Conservation (phyloP, 2,329 filamentous ascomycete species). For the Colletotrichum agaves region DNA sequence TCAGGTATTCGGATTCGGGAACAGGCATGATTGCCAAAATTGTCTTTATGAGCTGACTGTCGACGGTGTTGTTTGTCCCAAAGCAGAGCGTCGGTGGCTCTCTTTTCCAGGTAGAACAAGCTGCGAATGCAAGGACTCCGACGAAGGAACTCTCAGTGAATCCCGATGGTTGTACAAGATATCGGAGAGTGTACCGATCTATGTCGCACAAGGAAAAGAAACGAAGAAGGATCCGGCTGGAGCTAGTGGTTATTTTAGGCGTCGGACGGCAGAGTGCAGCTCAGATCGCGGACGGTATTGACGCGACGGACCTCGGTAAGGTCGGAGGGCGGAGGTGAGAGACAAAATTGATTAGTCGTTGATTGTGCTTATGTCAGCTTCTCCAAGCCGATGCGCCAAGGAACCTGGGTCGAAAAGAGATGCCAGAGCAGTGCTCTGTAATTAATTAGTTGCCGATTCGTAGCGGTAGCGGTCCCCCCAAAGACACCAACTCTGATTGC, state of each 20-base stretch:
- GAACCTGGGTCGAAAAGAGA: background rate
- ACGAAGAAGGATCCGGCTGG: background rate
- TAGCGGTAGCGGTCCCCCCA: too few relatives aligned
- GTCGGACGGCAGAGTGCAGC: slow-evolving; percentile 12
- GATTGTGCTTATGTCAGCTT: slow-evolving; percentile 22
- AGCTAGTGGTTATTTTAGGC: slow-evolving; percentile 7
- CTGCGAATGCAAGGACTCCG: background rate
- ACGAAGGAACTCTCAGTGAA: background rate
- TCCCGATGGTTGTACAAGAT: slow-evolving; percentile 3
- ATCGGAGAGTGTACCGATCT: background rate
- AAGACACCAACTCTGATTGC: too few relatives aligned
- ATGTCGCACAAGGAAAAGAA: slow-evolving; percentile 8
- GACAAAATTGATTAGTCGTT: slow-evolving; percentile 27
- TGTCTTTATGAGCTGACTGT: background rate
- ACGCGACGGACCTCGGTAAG: slow-evolving; percentile 34
- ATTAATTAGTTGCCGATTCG: slow-evolving; percentile 2
- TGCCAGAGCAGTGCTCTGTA: background rate
- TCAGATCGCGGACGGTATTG: slow-evolving; percentile 7
- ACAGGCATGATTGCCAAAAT: slow-evolving; percentile 66
- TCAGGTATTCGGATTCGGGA: slow-evolving; percentile 80
- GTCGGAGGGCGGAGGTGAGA: slow-evolving; percentile 10
- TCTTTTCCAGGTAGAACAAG: background rate
- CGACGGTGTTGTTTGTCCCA: background rate
- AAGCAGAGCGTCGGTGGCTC: background rate
- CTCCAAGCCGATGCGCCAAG: background rate